These are phyloP conservation scores for Rubus parviflorus DNA, from an alignment of 306 rosid species.

Conservation along the genomic window DNA sequence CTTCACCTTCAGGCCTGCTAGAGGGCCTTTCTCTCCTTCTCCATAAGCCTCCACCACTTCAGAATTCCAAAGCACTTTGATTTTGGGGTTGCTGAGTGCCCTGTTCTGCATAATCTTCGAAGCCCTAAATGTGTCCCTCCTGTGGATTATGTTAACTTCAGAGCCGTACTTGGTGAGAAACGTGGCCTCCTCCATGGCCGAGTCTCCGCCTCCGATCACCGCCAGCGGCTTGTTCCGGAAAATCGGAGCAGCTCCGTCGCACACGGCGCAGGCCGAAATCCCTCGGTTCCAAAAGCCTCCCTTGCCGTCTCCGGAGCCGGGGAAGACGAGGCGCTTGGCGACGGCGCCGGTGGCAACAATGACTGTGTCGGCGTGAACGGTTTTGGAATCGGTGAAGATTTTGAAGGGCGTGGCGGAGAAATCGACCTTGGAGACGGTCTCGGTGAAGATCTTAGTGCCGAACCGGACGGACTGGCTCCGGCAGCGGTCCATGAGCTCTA, in stretches of 20 bases:
- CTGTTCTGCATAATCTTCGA: constrained; percentile 85
- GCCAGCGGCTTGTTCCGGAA: constrained; percentile 67
- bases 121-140: constrained; percentile 73
- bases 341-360: constrained; percentile 86
- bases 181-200: constrained; percentile 89
- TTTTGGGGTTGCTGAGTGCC: constrained; percentile 57
- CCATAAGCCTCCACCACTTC: constrained; percentile 66
- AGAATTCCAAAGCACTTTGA: constrained; percentile 71
- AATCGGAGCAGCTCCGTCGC: constrained; percentile 87
- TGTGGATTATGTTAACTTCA: constrained; percentile 65
- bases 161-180: constrained; percentile 81
- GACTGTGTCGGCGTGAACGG: constrained; percentile 54
- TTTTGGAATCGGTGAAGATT: constrained; percentile 51
- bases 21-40: constrained; percentile 32
- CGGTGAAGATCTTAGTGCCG: constrained; percentile 76
- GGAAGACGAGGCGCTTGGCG: constrained; percentile 61
- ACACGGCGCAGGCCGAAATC: constrained; percentile 81
- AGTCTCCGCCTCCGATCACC: constrained; percentile 84
- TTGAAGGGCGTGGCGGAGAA: constrained; percentile 62
- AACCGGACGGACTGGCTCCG: constrained; percentile 64
- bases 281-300: constrained; percentile 83
- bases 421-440: constrained; percentile 70
- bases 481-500: constrained; percentile 72
- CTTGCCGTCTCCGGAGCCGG: constrained; percentile 60
- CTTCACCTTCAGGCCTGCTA: constrained; percentile 74